Evolutionary conservation across 192 early-diverging fungal genomes (phyloP).

Genomic region (Funneliformis geosporum): DNA sequence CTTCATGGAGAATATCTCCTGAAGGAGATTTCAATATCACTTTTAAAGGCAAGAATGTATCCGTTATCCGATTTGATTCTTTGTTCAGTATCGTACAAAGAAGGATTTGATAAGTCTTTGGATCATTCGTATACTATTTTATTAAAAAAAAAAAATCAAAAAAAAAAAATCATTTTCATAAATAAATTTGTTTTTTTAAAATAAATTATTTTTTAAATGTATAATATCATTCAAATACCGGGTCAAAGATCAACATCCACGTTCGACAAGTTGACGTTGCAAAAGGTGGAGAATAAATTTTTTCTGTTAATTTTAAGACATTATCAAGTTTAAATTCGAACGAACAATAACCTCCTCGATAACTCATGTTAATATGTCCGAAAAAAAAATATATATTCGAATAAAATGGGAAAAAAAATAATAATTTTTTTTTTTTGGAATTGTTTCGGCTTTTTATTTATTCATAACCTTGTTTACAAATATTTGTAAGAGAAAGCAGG

Average conservation of each 20-base stretch:
- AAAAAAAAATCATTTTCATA: not conserved
- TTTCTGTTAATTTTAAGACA: not conserved
- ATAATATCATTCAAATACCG: not conserved
- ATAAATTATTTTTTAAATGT: too few relatives aligned
- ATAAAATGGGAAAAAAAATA: too few relatives aligned
- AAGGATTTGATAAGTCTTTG: not conserved
- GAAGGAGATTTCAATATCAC: not conserved
- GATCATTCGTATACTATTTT: not conserved
- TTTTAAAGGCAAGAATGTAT: not conserved
- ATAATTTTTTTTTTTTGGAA: too few relatives aligned
- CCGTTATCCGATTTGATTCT: not conserved
- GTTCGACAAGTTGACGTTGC: not conserved
- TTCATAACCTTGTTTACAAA: not conserved
- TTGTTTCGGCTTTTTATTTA: not conserved
- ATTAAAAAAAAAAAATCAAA: not conserved
- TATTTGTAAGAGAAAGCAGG: not conserved
- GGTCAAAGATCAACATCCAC: constrained; percentile 10
- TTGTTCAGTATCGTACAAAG: not conserved
- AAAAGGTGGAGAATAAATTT: not conserved
- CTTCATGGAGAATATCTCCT: not conserved
- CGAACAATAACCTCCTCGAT: not conserved
- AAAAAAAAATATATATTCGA: not conserved
- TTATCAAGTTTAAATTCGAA: constrained; percentile 1
- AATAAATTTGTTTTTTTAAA: not conserved
- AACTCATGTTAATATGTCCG: not conserved